Conservation (phyloP, 768 basidiomycete species). For the Hygrophorus russula region DNA sequence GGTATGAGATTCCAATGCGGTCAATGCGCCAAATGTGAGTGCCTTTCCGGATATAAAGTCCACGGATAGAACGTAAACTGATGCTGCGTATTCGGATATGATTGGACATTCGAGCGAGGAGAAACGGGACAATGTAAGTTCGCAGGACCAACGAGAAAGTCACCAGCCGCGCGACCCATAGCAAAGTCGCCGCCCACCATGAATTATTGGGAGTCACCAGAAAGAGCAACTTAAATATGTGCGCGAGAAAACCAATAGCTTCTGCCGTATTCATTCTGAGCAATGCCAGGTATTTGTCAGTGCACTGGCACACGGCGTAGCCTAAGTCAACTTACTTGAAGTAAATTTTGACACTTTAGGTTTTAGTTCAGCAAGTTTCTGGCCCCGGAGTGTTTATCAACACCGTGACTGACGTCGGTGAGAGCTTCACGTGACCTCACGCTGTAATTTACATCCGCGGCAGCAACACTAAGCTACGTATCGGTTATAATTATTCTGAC, state of each 20-base stretch:
- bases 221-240: slow-evolving; percentile 8
- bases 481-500: slow-evolving; percentile 20
- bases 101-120: slow-evolving; percentile 48
- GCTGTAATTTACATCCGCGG: too few relatives aligned
- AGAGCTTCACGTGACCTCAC: too few relatives aligned
- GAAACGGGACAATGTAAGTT: slow-evolving; percentile 55
- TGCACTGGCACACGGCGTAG: too few relatives aligned
- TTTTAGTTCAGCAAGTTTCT: too few relatives aligned
- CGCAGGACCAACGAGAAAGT: slow-evolving; percentile 50
- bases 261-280: too few relatives aligned
- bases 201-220: slow-evolving; percentile 9
- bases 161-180: slow-evolving; percentile 40
- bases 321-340: too few relatives aligned
- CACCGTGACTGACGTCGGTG: too few relatives aligned
- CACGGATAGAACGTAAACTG: slow-evolving; percentile 68
- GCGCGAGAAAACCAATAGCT: neutral
- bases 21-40: slow-evolving; percentile 49
- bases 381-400: too few relatives aligned
- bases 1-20: slow-evolving; percentile 47
- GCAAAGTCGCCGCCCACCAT: slow-evolving; percentile 30
- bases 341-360: too few relatives aligned
- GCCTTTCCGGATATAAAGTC: slow-evolving; percentile 55
- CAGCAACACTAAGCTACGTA: too few relatives aligned
- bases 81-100: slow-evolving; percentile 62
- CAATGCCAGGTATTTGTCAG: too few relatives aligned